A percentile compares a stretch with the other conserved stretches of the same genome.
Conservation (phyloP, 1,284 basidiomycete species). For the Rhodotorula sp. region DNA sequence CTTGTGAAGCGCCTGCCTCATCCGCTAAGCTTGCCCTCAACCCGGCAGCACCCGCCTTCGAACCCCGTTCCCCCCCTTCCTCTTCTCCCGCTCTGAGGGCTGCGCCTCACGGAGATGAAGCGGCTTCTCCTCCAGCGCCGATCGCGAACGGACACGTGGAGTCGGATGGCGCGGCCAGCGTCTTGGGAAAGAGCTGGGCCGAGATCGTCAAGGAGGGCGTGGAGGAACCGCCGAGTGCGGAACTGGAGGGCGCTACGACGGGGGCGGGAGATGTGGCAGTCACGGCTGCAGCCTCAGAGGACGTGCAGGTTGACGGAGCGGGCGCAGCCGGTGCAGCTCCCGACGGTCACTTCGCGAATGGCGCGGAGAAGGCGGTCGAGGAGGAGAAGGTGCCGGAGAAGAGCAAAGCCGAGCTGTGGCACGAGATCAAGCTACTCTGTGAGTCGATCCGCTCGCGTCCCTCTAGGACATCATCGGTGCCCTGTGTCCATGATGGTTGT, state of each 20-base stretch:
- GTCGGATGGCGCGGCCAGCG: neutral
- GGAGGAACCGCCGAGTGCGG: constrained; percentile 15
- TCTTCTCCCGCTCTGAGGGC: neutral
- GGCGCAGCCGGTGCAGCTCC: neutral
- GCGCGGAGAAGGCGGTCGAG: neutral
- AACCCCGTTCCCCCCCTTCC: neutral
- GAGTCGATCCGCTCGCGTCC: constrained; percentile 19
- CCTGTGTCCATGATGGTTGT: too few relatives aligned
- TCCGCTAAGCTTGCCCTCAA: neutral
- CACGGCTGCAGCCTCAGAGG: neutral
- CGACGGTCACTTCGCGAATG: too few relatives aligned
- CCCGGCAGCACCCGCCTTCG: constrained; percentile 15
- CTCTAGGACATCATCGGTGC: neutral
- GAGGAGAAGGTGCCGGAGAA: constrained; percentile 9
- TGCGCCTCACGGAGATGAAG: neutral
- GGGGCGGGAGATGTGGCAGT: neutral
- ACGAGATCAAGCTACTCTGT: constrained; percentile 79
- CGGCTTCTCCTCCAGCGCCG: too few relatives aligned
- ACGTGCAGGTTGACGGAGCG: neutral
- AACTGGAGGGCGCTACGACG: neutral
- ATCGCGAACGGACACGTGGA: neutral
- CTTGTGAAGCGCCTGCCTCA: too few relatives aligned
- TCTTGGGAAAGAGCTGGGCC: constrained; percentile 58
- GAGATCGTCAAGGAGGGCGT: constrained; percentile 42
- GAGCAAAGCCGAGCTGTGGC: constrained; percentile 69